Base-by-base conservation (phyloP, 208 protist species). In the Angomonas deanei region DNA sequence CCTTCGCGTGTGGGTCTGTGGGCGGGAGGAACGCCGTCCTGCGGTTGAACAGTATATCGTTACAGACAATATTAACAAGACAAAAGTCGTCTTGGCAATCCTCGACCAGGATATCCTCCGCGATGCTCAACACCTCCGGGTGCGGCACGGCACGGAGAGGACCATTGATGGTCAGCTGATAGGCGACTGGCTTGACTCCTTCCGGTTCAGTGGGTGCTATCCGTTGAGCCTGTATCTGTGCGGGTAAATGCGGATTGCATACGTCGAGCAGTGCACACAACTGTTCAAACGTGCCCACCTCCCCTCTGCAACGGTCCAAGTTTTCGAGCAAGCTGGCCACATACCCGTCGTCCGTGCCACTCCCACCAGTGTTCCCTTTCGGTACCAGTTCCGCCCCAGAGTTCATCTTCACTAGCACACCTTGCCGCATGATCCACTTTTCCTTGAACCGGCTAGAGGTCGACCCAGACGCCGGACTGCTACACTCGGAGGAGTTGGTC, bases 31-130 rank as follows among this genome's bases (percentile, higher is more conserved):
- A 10, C n/a, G n/a, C n/a, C n/a, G 13, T n/a, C 42, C 42, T 10
- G 19, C 48, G 36, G 28, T 54, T 69, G 11, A 87, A 54, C 17
- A 36, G 64, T 21, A 89, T 19, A 57, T 87, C 82, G 39, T 68
- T 64, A 39, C 76, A 74, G 64, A 84, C 82, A 27, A 92, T 47
- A 17, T 56, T 62, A n/a, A 38, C 60, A 3, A 89, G 34, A 3
- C 50, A 30, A 4, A 92, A 23, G 2, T n/a, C 38, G 1, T 53
- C 32, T 34, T 77, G 71, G 53, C 79, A 86, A 70, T 90, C 86
- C 57, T 92, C 86, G 4, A 92, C 70, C 10, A 92, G 66, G 2
- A 92, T 50, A 62, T 88, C 82, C 60, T 92, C 82, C 6, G 89
- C 24, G 8, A 83, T 46, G 3, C 65, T 64, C 17, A 92, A 68